phyloP scores from a whole-genome alignment of 2,329 filamentous ascomycete genomes.

The Aspergillus floridensis region DNA sequence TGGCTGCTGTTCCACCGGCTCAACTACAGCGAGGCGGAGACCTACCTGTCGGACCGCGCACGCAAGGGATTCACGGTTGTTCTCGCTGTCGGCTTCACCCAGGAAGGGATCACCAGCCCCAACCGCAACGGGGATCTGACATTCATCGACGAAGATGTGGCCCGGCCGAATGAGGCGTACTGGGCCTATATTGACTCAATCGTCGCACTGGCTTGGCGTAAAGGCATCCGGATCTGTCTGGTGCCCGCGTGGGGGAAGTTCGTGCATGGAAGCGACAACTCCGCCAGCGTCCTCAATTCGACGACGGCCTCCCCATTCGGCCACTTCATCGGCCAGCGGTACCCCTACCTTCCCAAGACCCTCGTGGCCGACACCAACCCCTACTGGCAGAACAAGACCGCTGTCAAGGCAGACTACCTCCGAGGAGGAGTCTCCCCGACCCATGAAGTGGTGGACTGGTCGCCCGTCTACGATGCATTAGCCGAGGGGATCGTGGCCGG shows the following conservation, averaged over 20 bases:
- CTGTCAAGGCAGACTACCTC: constrained; percentile 2
- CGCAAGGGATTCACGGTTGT: constrained; percentile 3
- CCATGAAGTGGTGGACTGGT: constrained; percentile 1
- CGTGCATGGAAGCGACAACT: neutral
- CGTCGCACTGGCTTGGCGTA: constrained; percentile 5
- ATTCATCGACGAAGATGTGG: constrained; percentile 3
- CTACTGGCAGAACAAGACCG: constrained; percentile 9
- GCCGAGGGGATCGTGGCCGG: constrained; percentile 6
- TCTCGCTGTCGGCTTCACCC: neutral
- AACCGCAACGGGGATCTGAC: constrained; percentile 9
- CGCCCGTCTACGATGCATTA: constrained; percentile 6
- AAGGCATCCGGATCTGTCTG: constrained; percentile 5
- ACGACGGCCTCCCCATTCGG: constrained; percentile 1
- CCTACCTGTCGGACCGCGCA: constrained; percentile 5
- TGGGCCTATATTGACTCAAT: constrained; percentile 6
- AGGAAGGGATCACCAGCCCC: neutral
- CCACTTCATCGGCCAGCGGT: constrained; percentile 5
- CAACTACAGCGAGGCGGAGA: constrained; percentile 2
- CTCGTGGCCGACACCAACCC: constrained; percentile 9
- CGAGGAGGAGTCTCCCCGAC: neutral
- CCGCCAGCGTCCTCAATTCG: neutral
- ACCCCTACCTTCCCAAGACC: constrained; percentile 9
- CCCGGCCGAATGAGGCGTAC: constrained; percentile 6
- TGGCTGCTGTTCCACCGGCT: constrained; percentile 8
- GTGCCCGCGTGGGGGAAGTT: constrained; percentile 5